Evolutionary conservation across 495 filamentous ascomycete genomes (phyloP), one percentile per base, ranked within the genome.

Genomic region (Penicillium dipodomyicola): DNA sequence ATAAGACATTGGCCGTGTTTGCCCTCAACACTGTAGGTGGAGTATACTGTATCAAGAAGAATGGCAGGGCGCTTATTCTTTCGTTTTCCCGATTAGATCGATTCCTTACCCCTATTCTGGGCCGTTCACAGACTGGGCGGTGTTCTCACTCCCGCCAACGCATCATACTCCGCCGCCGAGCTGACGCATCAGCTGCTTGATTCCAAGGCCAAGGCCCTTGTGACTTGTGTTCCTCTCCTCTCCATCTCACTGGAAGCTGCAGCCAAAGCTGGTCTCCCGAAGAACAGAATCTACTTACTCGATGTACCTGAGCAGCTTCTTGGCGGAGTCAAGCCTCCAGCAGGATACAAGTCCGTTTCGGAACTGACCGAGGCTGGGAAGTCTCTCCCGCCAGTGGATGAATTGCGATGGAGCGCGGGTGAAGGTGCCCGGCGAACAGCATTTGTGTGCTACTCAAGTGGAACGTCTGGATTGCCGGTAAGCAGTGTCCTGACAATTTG

Each of bases 401-500:
- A 77, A 7, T 67, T 92, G 61, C 77, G 72, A 49, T 96, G 89
- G 90, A 61, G 73, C 7, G 80, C 84, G 52, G 91, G 91, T 2
- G 87, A 95, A 58, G 90, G 88, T 9, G 83, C 83, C 20, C 83
- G 84, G 35, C 87, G 89, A 49, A 84, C 84, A 12, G 91, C 91
- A 0, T 96, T 90, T 67, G 76, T 96, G 25, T 96, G 91, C 77
- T 96, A 92, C 69, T 94, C 90, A 0, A 91, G 87, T 69, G 91
- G 91, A 19, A 96, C 91, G 12, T 94, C 90, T 33, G 91, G 91
- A 9, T 70, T 96, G 45, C 91, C 91, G 35, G 87, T 90, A 76
- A 65, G 81, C 74, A 46, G 10, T 45, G 30, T 58, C 30, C 19
- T n/a, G 25, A 39, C 27, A 17, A 9, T 23, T 27, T 10, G 3